Conservation (phyloP, 2,329 filamentous ascomycete species). For the Geosmithia putterillii region DNA sequence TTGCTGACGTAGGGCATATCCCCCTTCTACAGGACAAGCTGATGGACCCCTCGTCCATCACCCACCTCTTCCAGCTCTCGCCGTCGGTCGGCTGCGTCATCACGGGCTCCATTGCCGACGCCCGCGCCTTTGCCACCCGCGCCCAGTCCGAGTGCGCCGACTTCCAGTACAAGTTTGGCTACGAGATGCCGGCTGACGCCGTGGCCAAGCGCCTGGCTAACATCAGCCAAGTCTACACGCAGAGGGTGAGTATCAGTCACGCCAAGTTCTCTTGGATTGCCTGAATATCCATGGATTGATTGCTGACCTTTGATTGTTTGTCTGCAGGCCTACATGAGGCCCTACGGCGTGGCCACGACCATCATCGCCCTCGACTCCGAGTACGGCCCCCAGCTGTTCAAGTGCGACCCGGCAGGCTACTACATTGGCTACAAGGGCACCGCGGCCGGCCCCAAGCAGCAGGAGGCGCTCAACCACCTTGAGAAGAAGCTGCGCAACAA, state of each 20-base stretch:
- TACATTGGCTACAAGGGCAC: constrained; percentile 98
- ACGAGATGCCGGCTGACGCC: constrained; percentile 98
- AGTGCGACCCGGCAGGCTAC: constrained; percentile 96
- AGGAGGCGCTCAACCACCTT: constrained; percentile 94
- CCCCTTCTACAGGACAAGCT: constrained; percentile 69
- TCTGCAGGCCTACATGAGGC: constrained; percentile 81
- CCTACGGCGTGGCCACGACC: constrained; percentile 89
- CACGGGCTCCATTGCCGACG: constrained; percentile 97
- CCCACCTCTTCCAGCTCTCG: constrained; percentile 94
- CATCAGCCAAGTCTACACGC: constrained; percentile 98
- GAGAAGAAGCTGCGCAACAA: constrained; percentile 99
- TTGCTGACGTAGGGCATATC: not conserved
- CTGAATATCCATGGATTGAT: no score
- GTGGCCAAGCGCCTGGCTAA: constrained; percentile 95
- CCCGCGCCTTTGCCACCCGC: constrained; percentile 81
- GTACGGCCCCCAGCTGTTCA: constrained; percentile 88
- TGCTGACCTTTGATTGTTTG: constrained; percentile 9
- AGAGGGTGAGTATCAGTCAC: constrained; percentile 73
- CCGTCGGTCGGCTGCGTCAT: constrained; percentile 96
- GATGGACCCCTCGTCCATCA: constrained; percentile 93
- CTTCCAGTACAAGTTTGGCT: constrained; percentile 97
- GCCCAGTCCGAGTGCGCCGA: constrained; percentile 93
- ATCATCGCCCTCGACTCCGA: constrained; percentile 90
- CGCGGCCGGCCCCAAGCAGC: constrained; percentile 92
- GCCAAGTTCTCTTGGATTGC: not conserved